Evolutionary conservation across 2,329 filamentous ascomycete genomes (phyloP).

Genomic region (Paecilomyces sp.): DNA sequence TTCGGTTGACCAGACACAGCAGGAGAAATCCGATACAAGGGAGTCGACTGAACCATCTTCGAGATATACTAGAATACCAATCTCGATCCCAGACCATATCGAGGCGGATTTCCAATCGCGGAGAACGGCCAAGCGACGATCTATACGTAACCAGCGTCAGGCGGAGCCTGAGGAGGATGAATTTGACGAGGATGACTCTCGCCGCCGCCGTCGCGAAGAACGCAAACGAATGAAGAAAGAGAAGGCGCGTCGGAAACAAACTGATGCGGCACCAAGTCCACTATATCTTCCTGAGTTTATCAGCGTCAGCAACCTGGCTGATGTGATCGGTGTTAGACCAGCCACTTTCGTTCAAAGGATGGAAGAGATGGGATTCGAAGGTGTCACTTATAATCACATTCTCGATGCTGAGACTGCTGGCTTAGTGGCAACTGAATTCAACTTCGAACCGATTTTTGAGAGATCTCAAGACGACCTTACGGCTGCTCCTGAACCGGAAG

Average conservation of each 20-base stretch:
- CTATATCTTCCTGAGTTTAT: slow-evolving; percentile 88
- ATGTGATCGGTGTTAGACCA: slow-evolving; percentile 63
- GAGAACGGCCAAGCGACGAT: slow-evolving; percentile 16
- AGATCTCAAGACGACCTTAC: slow-evolving; percentile 61
- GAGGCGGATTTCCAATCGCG: not conserved
- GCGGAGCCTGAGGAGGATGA: slow-evolving; percentile 23
- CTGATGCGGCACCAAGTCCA: slow-evolving; percentile 42
- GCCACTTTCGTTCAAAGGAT: slow-evolving; percentile 68
- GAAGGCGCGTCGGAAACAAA: slow-evolving; percentile 33
- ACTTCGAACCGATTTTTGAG: slow-evolving; percentile 77
- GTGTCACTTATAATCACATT: slow-evolving; percentile 72
- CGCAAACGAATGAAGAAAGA: slow-evolving; percentile 35
- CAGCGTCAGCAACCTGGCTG: slow-evolving; percentile 73
- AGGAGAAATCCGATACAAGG: not conserved
- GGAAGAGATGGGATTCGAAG: slow-evolving; percentile 81
- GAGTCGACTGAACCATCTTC: not conserved
- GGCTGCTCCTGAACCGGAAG: slow-evolving; percentile 60
- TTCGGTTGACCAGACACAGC: not conserved
- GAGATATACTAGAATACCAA: not conserved
- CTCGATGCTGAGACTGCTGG: slow-evolving; percentile 86
- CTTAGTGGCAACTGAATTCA: slow-evolving; percentile 85
- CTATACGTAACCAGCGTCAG: slow-evolving; percentile 15
- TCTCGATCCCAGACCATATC: not conserved
- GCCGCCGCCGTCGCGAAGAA: slow-evolving; percentile 23
- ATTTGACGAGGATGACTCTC: slow-evolving; percentile 24